Evolutionary conservation across 805 yeast genomes (phyloP).

Genomic region (Suhomyces pyralidae): DNA sequence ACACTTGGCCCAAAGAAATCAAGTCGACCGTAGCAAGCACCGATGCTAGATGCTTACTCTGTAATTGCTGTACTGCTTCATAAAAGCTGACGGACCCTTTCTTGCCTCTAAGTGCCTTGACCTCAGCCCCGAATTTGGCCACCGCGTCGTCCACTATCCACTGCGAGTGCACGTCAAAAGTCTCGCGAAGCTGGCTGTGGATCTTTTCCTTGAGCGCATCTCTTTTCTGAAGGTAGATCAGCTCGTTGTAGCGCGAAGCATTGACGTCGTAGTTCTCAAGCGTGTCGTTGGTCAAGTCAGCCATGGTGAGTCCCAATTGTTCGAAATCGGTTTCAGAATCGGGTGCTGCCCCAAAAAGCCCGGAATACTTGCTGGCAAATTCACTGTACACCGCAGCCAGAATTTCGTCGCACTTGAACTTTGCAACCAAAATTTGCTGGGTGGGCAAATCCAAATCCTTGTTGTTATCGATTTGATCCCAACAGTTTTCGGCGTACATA

Average conservation of each 20-base stretch:
- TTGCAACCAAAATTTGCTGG: slow-evolving; percentile 91
- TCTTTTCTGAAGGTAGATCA: slow-evolving; percentile 67
- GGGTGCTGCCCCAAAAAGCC: slow-evolving; percentile 10
- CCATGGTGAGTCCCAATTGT: slow-evolving; percentile 43
- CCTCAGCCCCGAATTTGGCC: slow-evolving; percentile 9
- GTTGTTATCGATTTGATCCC: slow-evolving; percentile 92
- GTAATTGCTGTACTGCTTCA: not conserved
- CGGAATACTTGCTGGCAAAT: slow-evolving; percentile 21
- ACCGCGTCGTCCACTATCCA: slow-evolving; percentile 14
- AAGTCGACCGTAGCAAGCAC: slow-evolving; percentile 7
- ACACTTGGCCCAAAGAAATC: slow-evolving; percentile 15
- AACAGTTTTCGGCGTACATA: slow-evolving; percentile 81
- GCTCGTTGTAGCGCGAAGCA: slow-evolving; percentile 71
- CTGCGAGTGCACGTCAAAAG: slow-evolving; percentile 35
- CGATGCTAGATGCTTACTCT: not conserved
- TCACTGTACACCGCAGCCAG: slow-evolving; percentile 38
- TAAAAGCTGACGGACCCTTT: slow-evolving; percentile 1
- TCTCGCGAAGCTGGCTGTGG: slow-evolving; percentile 33
- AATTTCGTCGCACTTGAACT: slow-evolving; percentile 92
- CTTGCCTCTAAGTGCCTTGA: slow-evolving; percentile 10
- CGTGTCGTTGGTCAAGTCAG: slow-evolving; percentile 43
- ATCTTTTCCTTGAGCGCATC: slow-evolving; percentile 46
- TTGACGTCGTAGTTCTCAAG: slow-evolving; percentile 57
- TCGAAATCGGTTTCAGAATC: slow-evolving; percentile 38
- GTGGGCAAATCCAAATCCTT: slow-evolving; percentile 96